Evolutionary conservation across 345 rosid species (phyloP), one percentile per base, ranked within the genome.

Genomic region (Aethionema arabicum): DNA sequence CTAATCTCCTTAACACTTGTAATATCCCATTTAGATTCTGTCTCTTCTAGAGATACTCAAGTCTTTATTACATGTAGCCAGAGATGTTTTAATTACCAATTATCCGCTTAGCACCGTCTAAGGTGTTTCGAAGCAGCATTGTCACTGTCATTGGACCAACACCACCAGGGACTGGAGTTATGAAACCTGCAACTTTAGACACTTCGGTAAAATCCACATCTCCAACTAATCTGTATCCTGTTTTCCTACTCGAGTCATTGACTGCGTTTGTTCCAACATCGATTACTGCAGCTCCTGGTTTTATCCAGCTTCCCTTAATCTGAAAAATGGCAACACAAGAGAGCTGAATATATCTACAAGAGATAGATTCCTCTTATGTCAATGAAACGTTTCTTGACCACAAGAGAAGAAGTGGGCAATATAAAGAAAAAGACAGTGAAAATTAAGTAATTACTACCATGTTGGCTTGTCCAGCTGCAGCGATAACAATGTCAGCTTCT

Each of bases 101-200:
- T 45, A 63, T 85, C 36, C 84, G 82, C 76, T 83, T 91, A 30
- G 95, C 96, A 43, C 91, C 85, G 49, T 86, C 96, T 66, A 92
- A 64, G 11, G 96, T 86, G 72, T 88, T 88, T 74, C 68, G 78
- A 52, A 92, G 86, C 51, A 92, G 87, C 96, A 92, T 88, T 2
- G 96, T 89, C 7, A 92, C 96, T 1, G 95, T 92, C 95, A 92
- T 92, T 10, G 98, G 98, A 39, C 96, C 98, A 2, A 91, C 95
- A 39, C 98, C 98, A 44, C 98, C 98, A 0, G 98, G 98, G 50
- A 91, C 98, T 4, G 98, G 96, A 15, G 96, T 88, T 54, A 92
- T 75, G 67, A 74, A 82, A 38, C 96, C 96, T 2, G 98, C 96
- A 51, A 86, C 86, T 63, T 80, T 77, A 59, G 82, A 80, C 4